A percentile compares a stretch with the other conserved stretches of the same genome.
Conservation (phyloP, 2,329 filamentous ascomycete species). For the Exophiala sp. region DNA sequence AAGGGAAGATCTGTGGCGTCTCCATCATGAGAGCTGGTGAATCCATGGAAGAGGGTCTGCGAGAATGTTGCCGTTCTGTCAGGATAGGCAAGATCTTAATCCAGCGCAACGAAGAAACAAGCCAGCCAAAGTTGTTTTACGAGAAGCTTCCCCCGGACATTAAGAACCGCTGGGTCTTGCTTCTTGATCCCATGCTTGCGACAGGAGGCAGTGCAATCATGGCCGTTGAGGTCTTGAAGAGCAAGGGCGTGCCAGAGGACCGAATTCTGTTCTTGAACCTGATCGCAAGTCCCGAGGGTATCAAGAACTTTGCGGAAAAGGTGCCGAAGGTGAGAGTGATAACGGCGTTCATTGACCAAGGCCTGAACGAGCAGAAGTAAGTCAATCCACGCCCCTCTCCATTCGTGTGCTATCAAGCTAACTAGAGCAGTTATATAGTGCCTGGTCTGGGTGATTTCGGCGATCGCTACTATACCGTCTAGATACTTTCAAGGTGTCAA, state of each 20-base stretch:
- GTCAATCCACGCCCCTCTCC: conserved; percentile 34
- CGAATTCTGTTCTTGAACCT: conserved; percentile 94
- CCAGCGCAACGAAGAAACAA: conserved; percentile 92
- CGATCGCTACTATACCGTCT: conserved; percentile 30
- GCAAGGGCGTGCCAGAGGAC: conserved; percentile 86
- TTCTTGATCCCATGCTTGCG: conserved; percentile 98
- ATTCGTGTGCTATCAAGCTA: conserved; percentile 1
- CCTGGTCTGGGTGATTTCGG: conserved; percentile 38
- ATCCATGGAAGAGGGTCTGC: conserved; percentile 94
- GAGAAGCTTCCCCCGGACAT: conserved; percentile 96
- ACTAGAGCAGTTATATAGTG: conserved; percentile 32
- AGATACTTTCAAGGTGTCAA: not conserved
- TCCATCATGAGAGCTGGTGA: conserved; percentile 98
- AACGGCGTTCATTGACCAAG: conserved; percentile 91
- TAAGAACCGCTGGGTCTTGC: conserved; percentile 80
- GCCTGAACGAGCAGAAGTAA: conserved; percentile 96
- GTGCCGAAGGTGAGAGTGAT: conserved; percentile 88
- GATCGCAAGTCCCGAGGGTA: conserved; percentile 92
- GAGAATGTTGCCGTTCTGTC: conserved; percentile 96
- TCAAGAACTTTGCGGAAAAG: conserved; percentile 78
- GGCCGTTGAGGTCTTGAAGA: conserved; percentile 89
- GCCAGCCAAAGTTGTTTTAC: conserved; percentile 88
- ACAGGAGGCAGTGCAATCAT: conserved; percentile 95
- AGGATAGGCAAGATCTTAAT: conserved; percentile 98
- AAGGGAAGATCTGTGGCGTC: conserved; percentile 97